Evolutionary conservation across 2,329 filamentous ascomycete species (phyloP).

Genomic region (Cladosporium sp.): DNA sequence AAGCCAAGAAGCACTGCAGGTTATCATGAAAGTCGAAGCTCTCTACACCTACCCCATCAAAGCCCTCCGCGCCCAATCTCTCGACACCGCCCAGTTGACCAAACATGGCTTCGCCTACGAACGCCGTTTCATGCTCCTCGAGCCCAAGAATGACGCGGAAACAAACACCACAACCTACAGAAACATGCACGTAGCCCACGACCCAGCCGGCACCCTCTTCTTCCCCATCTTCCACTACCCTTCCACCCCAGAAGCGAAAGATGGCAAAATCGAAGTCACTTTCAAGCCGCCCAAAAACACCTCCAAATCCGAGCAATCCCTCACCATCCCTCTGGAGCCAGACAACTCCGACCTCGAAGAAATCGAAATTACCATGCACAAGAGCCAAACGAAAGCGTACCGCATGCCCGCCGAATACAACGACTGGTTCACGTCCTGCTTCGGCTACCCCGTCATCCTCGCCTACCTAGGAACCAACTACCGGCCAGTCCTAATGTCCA

Average conservation of each 20-base stretch:
- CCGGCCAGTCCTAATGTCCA: constrained; percentile 36
- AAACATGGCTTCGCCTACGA: constrained; percentile 42
- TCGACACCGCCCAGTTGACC: constrained; percentile 35
- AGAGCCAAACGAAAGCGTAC: constrained; percentile 36
- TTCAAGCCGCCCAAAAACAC: constrained; percentile 32
- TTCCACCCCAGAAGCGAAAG: constrained; percentile 22
- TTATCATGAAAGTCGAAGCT: constrained; percentile 28
- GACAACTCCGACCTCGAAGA: constrained; percentile 29
- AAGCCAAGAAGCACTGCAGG: not conserved
- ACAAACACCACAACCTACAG: constrained; percentile 22
- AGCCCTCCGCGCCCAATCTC: constrained; percentile 35
- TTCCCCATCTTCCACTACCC: constrained; percentile 32
- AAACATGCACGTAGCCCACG: constrained; percentile 38
- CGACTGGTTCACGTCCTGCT: constrained; percentile 39
- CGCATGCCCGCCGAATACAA: constrained; percentile 38
- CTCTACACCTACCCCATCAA: constrained; percentile 46
- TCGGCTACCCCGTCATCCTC: constrained; percentile 38
- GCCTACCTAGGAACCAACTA: constrained; percentile 38
- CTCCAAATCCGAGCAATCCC: constrained; percentile 15
- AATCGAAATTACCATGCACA: constrained; percentile 40
- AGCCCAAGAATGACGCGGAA: constrained; percentile 31
- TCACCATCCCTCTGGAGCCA: constrained; percentile 38
- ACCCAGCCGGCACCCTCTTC: constrained; percentile 38
- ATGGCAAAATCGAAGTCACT: constrained; percentile 33
- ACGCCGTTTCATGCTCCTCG: constrained; percentile 38